Evolutionary conservation across 768 basidiomycete genomes (phyloP).

Genomic region (Antrodiella citrinella): DNA sequence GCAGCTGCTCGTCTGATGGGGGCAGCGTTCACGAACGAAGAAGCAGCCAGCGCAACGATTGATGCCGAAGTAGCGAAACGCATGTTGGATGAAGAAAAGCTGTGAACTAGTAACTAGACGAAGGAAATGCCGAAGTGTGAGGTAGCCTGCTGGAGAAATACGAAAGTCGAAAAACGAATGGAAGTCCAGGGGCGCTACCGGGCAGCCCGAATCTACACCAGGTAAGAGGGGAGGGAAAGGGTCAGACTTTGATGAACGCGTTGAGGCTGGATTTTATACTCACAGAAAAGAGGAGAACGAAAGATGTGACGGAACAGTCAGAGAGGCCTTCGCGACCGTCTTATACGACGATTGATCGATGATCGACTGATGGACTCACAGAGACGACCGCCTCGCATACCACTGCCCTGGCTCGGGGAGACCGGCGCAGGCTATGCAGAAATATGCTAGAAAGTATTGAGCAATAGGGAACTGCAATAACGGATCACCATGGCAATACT

Average conservation of each 20-base stretch:
- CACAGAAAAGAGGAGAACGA: slow-evolving; percentile 15
- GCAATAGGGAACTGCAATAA: slow-evolving; percentile 1
- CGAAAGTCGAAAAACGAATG: slow-evolving; percentile 17
- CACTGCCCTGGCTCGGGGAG: slow-evolving; percentile 14
- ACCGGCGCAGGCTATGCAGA: slow-evolving; percentile 10
- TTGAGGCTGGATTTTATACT: slow-evolving; percentile 9
- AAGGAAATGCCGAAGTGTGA: slow-evolving; percentile 14
- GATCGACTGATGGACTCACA: slow-evolving; percentile 5
- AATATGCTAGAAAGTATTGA: background rate
- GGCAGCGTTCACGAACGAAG: slow-evolving; percentile 16
- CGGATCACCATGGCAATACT: background rate
- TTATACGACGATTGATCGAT: slow-evolving; percentile 8
- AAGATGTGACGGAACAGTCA: slow-evolving; percentile 11
- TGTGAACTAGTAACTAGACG: background rate
- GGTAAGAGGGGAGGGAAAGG: slow-evolving; percentile 5
- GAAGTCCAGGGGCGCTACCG: slow-evolving; percentile 55
- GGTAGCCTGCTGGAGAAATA: slow-evolving; percentile 21
- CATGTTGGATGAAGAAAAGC: slow-evolving; percentile 10
- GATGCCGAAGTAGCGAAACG: slow-evolving; percentile 14
- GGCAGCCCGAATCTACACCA: slow-evolving; percentile 59
- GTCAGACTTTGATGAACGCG: slow-evolving; percentile 1
- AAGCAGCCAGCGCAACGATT: slow-evolving; percentile 19
- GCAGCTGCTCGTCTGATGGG: slow-evolving; percentile 28
- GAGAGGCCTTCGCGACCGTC: slow-evolving; percentile 4
- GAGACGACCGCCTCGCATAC: slow-evolving; percentile 4